Evolutionary conservation across 306 rosid genomes (phyloP).

Genomic region (Fragaria vesca): DNA sequence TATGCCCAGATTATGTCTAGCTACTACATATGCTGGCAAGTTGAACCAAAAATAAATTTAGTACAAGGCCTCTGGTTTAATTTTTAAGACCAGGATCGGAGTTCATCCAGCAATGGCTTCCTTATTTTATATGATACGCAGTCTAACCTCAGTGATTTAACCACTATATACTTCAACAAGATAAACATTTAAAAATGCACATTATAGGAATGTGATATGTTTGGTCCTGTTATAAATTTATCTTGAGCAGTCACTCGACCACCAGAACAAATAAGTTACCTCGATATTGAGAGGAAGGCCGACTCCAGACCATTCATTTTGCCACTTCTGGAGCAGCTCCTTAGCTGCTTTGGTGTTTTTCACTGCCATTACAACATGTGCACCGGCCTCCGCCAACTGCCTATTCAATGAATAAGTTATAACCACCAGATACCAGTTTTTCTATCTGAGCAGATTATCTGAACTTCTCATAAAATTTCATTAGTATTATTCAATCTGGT

Average conservation of each 20-base stretch:
- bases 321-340: conserved; percentile 90
- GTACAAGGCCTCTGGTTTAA: not conserved
- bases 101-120: not conserved
- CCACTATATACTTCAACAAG: not conserved
- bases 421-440: conserved; percentile 3
- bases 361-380: conserved; percentile 97
- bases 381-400: conserved; percentile 95
- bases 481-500: not conserved
- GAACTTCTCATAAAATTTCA: not conserved
- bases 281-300: conserved; percentile 91
- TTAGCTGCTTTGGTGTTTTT: conserved; percentile 80
- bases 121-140: not conserved
- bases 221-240: not conserved
- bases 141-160: not conserved
- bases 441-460: not conserved
- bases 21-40: not conserved
- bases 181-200: not conserved
- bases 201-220: not conserved
- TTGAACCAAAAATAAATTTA: not conserved
- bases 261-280: conserved; percentile 38
- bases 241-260: not conserved
- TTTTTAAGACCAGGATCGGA: not conserved
- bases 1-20: not conserved
- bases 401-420: conserved; percentile 37
- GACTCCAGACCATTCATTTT: conserved; percentile 69